Base-by-base conservation (phyloP, 805 yeast genomes). In the Metschnikowia gruessii region DNA sequence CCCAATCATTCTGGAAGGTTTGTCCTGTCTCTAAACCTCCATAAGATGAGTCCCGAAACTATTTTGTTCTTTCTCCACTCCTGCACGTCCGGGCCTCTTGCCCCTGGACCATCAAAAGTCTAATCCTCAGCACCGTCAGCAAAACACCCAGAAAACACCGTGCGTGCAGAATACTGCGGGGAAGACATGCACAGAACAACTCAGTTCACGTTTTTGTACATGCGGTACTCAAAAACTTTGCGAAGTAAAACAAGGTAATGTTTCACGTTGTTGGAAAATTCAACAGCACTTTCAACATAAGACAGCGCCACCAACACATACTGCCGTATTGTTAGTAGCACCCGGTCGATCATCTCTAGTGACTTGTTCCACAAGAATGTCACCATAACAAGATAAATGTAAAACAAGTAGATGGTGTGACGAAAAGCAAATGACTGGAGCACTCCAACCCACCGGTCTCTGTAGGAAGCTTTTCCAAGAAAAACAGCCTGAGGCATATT, bases 131-230 rank as follows among this genome's bases (percentile, higher is more conserved):
- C 8, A 26, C 12, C 28, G 28, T 5, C 33, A 13, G 16, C 33
- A 30, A 30, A 10, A 26, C 3, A 11, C 28, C 28, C 9, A 26
- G 12, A 6, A 26, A 35, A 6, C 6, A 24, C 3, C 29, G 43
- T 24, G 39, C 22, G 28, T 39, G 48, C 48, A 44, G 37, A 16
- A 26, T 12, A 21, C 5, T 43, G 47, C 47, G 42, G 47, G 42
- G 42, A 26, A 44, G 17, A 13, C 37, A 49, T 33, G 40, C 48
- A 29, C 40, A 21, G 36, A 18, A 18, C 34, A 9, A 3, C n/a
- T 46, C 43, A 61, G 46, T 61, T 61, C 15, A 61, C 55, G 36
- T 61, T 61, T 34, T 59, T 58, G 47, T 58, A 58, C 51, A 60
- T 56, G 39, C 55, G 55, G 40, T 59, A 59, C 39, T 55, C 51